phyloP scores from a whole-genome alignment of 192 early-diverging fungal species.

The Entomortierella lignicola region DNA sequence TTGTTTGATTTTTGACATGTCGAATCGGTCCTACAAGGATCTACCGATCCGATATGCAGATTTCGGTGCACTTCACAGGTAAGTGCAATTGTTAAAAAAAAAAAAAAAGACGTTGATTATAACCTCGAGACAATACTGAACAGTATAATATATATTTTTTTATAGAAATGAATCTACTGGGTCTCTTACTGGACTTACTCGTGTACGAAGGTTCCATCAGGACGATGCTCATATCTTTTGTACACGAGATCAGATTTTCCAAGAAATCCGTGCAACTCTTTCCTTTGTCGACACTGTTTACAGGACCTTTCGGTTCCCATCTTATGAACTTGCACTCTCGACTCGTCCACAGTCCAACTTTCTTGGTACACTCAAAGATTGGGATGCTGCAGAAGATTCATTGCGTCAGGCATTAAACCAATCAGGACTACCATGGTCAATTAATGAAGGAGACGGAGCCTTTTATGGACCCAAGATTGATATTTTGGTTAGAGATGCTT shows the following conservation, averaged over 20 bases:
- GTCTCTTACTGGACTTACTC: conserved; percentile 88
- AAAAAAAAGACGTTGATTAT: too few relatives aligned
- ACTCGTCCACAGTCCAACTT: conserved; percentile 80
- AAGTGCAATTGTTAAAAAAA: background rate
- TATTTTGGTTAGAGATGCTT: conserved; percentile 83
- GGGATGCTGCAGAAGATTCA: conserved; percentile 82
- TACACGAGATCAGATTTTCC: conserved; percentile 76
- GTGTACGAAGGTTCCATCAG: conserved; percentile 95
- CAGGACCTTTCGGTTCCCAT: conserved; percentile 78
- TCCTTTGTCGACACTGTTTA: conserved; percentile 85
- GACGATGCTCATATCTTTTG: conserved; percentile 99
- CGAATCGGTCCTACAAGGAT: conserved; percentile 86
- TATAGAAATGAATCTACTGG: conserved; percentile 91
- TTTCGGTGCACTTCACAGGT: conserved; percentile 94
- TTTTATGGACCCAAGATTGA: conserved; percentile 99
- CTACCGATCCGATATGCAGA: conserved; percentile 91
- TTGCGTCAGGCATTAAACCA: conserved; percentile 76
- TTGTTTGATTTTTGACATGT: conserved; percentile 89
- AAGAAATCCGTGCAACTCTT: conserved; percentile 85
- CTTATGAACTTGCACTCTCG: conserved; percentile 83
- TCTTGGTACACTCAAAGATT: conserved; percentile 80
- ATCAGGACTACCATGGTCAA: conserved; percentile 69
- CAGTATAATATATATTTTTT: too few relatives aligned
- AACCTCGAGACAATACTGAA: too few relatives aligned
- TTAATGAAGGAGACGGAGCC: conserved; percentile 90